Evolutionary conservation across 345 rosid species (phyloP), one percentile per base, ranked within the genome.

Genomic region (Crucihimalaya himalaica): DNA sequence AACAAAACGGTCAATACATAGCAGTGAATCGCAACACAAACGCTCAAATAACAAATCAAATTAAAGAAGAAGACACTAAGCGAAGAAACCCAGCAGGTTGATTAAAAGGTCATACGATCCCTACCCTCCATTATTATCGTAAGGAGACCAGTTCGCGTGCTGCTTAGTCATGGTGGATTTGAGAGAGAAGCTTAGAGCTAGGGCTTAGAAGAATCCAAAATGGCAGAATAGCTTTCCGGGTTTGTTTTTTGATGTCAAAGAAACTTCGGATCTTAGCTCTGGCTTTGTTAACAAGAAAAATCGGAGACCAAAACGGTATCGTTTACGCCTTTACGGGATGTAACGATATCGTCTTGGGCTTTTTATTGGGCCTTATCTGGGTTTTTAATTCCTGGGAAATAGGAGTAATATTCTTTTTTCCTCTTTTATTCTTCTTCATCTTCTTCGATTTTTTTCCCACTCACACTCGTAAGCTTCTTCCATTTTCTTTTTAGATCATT

Each of bases 61-160:
- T 12, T 0, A 25, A 27, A 11, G 4, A 39, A 37, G 47, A 2
- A 7, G 58, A 8, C 25, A 21, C 20, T 18, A 42, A 3, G 18
- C 12, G 71, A 61, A 37, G 64, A 72, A 18, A 35, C 11, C 0
- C 13, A 39, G 48, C 3, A 45, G 12, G 48, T 23, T 10, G 70
- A 25, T 34, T 35, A 37, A n/a, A 27, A 57, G n/a, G 65, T 63
- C 9, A 70, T 12, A 45, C 6, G 48, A 59, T 62, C 21, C 47
- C 6, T 81, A 96, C 99, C 99, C 99, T 80, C 99, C 99, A 87
- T 96, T 96, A 94, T 88, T 88, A 71, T 96, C 99, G 79, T 96
- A 96, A 1, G 98, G 98, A 68, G 89, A 83, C 90, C 91, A 96
- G 66, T 81, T 86, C 6, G 91, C 84, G 10, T 85, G 93, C 68